phyloP scores from a whole-genome alignment of 768 basidiomycete species.

The Pisolithus microcarpus region DNA sequence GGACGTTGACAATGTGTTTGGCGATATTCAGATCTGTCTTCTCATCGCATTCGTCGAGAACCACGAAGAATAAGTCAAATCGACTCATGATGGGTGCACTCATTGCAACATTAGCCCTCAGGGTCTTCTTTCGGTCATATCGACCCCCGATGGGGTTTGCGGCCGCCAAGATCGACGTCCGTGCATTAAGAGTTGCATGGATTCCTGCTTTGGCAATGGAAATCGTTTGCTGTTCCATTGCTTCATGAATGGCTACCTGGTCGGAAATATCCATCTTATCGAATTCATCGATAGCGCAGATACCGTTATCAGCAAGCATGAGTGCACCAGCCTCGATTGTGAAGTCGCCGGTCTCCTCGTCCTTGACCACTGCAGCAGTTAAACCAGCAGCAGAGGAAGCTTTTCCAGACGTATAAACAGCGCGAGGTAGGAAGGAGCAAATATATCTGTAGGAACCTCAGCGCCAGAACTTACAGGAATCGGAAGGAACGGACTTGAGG shows the following conservation, averaged over 20 bases:
- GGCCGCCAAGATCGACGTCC: constrained; percentile 95
- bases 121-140: constrained; percentile 89
- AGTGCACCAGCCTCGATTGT: constrained; percentile 98
- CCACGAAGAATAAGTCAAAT: constrained; percentile 96
- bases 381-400: constrained; percentile 98
- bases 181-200: constrained; percentile 95
- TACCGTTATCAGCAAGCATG: constrained; percentile 99
- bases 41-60: constrained; percentile 94
- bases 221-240: constrained; percentile 99
- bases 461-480: not conserved
- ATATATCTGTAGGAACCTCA: constrained; percentile 61
- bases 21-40: constrained; percentile 90
- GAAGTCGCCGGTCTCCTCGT: constrained; percentile 98
- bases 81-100: constrained; percentile 98
- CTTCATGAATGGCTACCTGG: constrained; percentile 99
- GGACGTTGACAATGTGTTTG: constrained; percentile 95
- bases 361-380: constrained; percentile 96
- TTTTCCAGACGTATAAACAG: constrained; percentile 99
- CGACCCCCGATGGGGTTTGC: constrained; percentile 97
- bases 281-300: constrained; percentile 99
- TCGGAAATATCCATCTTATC: constrained; percentile 99
- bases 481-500: constrained; percentile 63
- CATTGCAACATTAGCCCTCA: constrained; percentile 94
- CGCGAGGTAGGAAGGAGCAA: constrained; percentile 94
- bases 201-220: constrained; percentile 99